Evolutionary conservation across 352 stramenopile genomes (phyloP), one percentile per base, ranked within the genome.

Genomic region (Phytophthora citrophthora): DNA sequence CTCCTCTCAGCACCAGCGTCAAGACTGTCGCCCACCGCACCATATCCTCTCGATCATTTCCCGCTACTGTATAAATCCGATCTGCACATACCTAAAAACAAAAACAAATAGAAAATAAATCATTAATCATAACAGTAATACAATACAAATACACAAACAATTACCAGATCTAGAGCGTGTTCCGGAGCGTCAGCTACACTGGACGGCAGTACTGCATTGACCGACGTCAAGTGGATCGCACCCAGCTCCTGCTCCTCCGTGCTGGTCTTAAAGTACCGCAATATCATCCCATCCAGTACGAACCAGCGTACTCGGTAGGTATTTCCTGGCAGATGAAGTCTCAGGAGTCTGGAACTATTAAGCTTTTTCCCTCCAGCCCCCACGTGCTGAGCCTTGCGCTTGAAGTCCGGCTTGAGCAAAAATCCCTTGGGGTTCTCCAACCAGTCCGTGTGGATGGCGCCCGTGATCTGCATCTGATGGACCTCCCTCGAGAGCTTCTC

Each of bases 401-500:
- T 96, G 54, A 96, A 96, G 66, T 96, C 88, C 15, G 88, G 88
- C 46, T 96, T 96, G 54, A 95, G 81, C 32, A 96, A 49, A 49
- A 90, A 96, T 11, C 88, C 88, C 68, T 94, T 94, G 49, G 88
- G 88, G 70, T 96, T 96, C 70, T 96, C 88, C 32, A 96, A 77
- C 88, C 88, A 96, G 59, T 96, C 88, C 47, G 85, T 88, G 75
- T 95, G 88, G 66, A 96, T 96, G 23, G 88, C 88, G 53, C 88
- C 86, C 23, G 88, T 96, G 68, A 89, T 88, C 70, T 94, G 86
- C 85, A 94, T 94, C 72, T 96, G 86, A 55, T 96, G 88, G 27
- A 96, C 87, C 61, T 96, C 88, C n/a, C 88, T 71, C 46, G 86
- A 95, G 13, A 96, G 80, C 71, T 94, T 95, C 73, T 96, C 88